A percentile compares a stretch with the other conserved stretches of the same genome.
phyloP scores from a whole-genome alignment of 257 asterid species.

The Paraleonurus japonicus region DNA sequence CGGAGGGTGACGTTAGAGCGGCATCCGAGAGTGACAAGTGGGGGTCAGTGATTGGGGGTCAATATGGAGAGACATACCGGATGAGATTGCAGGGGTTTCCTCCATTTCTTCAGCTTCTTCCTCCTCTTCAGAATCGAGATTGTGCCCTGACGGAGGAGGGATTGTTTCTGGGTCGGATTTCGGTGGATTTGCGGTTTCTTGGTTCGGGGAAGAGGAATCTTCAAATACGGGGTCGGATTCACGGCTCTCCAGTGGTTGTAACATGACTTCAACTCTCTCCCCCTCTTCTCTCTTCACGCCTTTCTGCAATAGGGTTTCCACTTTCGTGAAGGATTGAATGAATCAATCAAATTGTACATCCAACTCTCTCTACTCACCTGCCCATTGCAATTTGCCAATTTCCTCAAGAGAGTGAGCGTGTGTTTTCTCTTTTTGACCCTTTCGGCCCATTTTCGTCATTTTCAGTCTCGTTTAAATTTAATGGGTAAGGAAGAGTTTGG shows the following conservation, averaged over 20 bases:
- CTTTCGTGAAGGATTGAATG: no score
- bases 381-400: no score
- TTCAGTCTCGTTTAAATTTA: no score
- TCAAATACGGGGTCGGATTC: conserved; percentile 23
- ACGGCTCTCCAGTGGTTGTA: conserved; percentile 2
- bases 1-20: conserved; percentile 33
- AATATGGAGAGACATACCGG: conserved; percentile 28
- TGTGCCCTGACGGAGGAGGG: not conserved
- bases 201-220: conserved; percentile 16
- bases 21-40: conserved; percentile 23
- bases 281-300: not conserved
- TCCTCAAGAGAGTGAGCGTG: no score
- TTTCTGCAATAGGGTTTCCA: not conserved
- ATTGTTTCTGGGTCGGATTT: conserved; percentile 17
- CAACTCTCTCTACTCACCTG: no score
- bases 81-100: conserved; percentile 22
- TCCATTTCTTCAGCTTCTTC: conserved; percentile 31
- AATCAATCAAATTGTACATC: no score
- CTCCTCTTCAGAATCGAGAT: conserved; percentile 28
- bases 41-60: conserved; percentile 25
- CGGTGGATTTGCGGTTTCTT: conserved; percentile 26
- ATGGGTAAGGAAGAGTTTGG: no score
- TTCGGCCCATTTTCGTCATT: no score
- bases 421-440: no score
- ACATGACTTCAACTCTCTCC: conserved; percentile 21